phyloP scores from a whole-genome alignment of 805 yeast genomes.

The Ogataea naganishii region DNA sequence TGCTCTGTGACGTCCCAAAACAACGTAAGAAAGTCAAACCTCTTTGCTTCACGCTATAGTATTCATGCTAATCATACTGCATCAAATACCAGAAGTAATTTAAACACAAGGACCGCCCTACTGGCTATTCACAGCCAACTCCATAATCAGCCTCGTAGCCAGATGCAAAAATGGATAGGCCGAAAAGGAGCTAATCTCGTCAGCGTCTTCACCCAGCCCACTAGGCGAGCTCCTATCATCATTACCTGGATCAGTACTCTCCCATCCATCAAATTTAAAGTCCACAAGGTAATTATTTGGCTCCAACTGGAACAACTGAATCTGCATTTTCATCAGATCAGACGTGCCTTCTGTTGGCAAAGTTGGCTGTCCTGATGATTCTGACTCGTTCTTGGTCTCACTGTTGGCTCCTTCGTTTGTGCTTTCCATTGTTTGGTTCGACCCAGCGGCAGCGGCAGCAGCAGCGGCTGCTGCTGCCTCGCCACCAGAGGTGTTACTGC shows the following conservation, averaged over 20 bases:
- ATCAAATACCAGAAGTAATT: no score
- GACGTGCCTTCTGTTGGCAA: constrained; percentile 36
- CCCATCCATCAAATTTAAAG: constrained; percentile 98
- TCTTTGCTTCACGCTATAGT: no score
- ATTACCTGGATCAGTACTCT: constrained; percentile 33
- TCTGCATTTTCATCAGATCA: constrained; percentile 92
- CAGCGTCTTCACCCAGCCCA: constrained; percentile 29
- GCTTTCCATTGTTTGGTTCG: constrained; percentile 14
- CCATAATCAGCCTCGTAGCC: constrained; percentile 91
- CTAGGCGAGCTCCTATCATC: constrained; percentile 24
- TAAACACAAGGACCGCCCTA: no score
- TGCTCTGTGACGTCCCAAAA: no score
- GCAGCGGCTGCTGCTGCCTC: constrained; percentile 4
- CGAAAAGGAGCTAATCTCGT: constrained; percentile 81
- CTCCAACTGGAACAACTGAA: constrained; percentile 90
- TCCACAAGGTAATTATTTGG: constrained; percentile 94
- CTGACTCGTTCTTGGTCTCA: constrained; percentile 3
- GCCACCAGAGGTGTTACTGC: constrained; percentile 14
- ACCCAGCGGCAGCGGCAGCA: constrained; percentile 3
- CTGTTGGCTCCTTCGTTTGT: constrained; percentile 13
- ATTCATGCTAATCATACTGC: no score
- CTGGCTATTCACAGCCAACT: constrained; percentile 90
- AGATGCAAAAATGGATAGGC: constrained; percentile 93
- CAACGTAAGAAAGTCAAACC: no score
- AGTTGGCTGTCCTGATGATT: constrained; percentile 3